phyloP scores from a whole-genome alignment of 306 rosid genomes.

The Casuarina equisetifolia region DNA sequence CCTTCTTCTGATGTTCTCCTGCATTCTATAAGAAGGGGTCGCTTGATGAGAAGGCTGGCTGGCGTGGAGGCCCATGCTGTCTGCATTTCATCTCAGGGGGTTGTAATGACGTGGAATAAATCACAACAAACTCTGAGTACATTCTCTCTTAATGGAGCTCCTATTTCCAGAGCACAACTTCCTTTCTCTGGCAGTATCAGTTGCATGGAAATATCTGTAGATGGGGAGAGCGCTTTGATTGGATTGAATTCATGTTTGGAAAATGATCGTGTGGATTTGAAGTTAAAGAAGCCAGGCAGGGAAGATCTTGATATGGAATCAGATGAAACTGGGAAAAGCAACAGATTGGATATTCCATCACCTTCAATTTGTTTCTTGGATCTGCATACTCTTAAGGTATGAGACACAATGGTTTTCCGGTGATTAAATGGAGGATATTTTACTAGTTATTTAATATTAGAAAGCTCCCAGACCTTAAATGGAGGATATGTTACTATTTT shows the following conservation, averaged over 20 bases:
- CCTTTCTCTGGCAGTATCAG: constrained; percentile 58
- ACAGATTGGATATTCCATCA: constrained; percentile 57
- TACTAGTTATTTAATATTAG: too few species aligned
- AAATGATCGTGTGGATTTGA: constrained; percentile 52
- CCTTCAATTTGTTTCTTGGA: constrained; percentile 91
- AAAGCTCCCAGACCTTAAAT: too few species aligned
- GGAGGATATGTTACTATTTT: neutral
- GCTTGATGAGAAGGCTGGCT: constrained; percentile 68
- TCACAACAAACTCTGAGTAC: constrained; percentile 64
- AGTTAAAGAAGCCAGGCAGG: constrained; percentile 38
- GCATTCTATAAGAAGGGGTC: constrained; percentile 84
- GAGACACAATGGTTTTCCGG: constrained; percentile 4
- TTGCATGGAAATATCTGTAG: constrained; percentile 88
- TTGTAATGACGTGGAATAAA: constrained; percentile 80
- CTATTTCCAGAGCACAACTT: constrained; percentile 59
- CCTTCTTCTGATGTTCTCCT: constrained; percentile 71
- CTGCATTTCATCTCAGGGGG: constrained; percentile 85
- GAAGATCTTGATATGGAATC: constrained; percentile 39
- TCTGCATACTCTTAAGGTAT: constrained; percentile 85
- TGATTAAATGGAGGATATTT: too few species aligned
- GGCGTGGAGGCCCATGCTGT: constrained; percentile 80
- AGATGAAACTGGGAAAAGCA: constrained; percentile 42
- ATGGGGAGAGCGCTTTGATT: constrained; percentile 81
- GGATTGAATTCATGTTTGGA: constrained; percentile 57
- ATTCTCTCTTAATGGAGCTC: constrained; percentile 77